These are phyloP conservation scores for Podospora didyma DNA, from an alignment of 495 filamentous ascomycete genomes.

Conservation along the genomic window DNA sequence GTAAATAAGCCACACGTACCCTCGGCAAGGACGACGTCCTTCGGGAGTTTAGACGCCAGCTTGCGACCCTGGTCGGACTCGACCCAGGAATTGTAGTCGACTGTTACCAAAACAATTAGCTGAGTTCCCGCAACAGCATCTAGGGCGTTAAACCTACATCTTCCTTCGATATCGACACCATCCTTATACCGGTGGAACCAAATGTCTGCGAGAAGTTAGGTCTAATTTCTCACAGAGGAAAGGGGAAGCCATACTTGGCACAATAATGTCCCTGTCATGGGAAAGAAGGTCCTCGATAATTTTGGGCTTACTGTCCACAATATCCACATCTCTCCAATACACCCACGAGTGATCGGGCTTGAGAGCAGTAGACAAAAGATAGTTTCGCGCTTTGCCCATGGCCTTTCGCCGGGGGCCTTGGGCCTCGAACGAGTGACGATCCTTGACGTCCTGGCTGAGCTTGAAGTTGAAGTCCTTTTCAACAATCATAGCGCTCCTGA, in stretches of 20 bases:
- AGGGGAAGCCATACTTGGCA: slow-evolving; percentile 70
- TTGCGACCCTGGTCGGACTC: slow-evolving; percentile 81
- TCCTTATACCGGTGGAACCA: slow-evolving; percentile 96
- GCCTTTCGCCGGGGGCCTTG: slow-evolving; percentile 88
- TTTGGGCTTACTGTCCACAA: slow-evolving; percentile 77
- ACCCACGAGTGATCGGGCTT: slow-evolving; percentile 97
- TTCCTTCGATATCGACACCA: slow-evolving; percentile 82
- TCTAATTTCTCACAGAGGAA: background rate
- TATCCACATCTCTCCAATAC: slow-evolving; percentile 98
- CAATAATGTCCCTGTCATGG: slow-evolving; percentile 87
- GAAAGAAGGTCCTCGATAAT: slow-evolving; percentile 95
- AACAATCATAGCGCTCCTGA: slow-evolving; percentile 77
- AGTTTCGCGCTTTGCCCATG: slow-evolving; percentile 88
- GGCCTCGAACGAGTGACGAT: slow-evolving; percentile 80
- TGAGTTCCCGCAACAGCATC: background rate
- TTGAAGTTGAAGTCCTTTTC: slow-evolving; percentile 82
- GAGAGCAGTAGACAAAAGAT: slow-evolving; percentile 77
- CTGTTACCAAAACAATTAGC: slow-evolving; percentile 40
- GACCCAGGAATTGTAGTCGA: slow-evolving; percentile 99
- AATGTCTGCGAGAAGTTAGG: slow-evolving; percentile 61
- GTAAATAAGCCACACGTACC: slow-evolving; percentile 41
- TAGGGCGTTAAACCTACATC: slow-evolving; percentile 59
- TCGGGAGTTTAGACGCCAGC: slow-evolving; percentile 65
- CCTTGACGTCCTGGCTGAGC: slow-evolving; percentile 68
- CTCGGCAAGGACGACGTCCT: slow-evolving; percentile 82